Evolutionary conservation across 495 filamentous ascomycete genomes (phyloP), one percentile per base, ranked within the genome.

Genomic region (Penicillium canescens): DNA sequence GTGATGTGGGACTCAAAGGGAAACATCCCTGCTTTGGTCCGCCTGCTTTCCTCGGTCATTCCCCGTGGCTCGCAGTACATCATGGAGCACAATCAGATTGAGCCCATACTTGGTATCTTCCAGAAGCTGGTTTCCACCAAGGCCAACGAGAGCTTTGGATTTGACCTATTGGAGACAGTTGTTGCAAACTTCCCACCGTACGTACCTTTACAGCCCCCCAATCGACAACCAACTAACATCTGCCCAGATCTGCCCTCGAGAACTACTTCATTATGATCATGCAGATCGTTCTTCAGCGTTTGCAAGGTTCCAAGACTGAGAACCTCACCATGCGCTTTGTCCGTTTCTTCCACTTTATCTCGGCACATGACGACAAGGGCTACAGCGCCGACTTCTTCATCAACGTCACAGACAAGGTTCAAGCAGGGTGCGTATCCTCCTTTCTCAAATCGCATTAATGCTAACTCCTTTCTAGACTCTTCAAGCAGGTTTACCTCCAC

Each of bases 371-470:
- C 37, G 79, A 85, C 16, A 85, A 90, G 62, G 91, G 91, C 24
- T 82, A 92, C 44, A 92, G 91, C 41, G 82, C 91, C 13, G 95
- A 99, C 69, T 95, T 89, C 70, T 86, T 96, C 72, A 87, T 96
- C 73, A 78, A 75, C 52, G 79, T 88, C 51, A 83, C 87, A 33
- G 92, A 98, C 61, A 75, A 83, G 42, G 81, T 98, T 26, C 93
- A 98, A 69, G 71, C 77, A 34, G 85, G 83, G 82, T 84, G 68
- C 67, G 78, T 70, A 48, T 10, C n/a, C 6, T 28, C 20, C 42
- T 13, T 9, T 6, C 37, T 6, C 39, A 14, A 14, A 50, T 40
- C 13, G n/a, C 20, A 31, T 3, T n/a, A 14, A 61, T 56, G 49
- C 60, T 74, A 53, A 76, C 55, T 13, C n/a, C 6, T 18, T 26